These are phyloP conservation scores for Erodium moschatum DNA, from an alignment of 441 rosid species.

Conservation along the genomic window DNA sequence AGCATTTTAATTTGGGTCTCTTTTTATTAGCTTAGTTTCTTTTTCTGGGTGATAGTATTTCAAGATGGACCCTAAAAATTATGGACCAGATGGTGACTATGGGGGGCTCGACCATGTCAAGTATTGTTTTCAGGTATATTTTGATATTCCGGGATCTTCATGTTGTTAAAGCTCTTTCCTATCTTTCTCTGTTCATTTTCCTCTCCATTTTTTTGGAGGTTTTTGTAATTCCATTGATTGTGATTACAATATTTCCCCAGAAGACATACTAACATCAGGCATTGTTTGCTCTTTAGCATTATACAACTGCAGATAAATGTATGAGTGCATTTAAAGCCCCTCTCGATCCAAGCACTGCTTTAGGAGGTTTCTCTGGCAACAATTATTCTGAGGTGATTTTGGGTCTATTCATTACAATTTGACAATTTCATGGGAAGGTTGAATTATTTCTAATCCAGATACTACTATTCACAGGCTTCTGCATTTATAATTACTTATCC, in stretches of 20 bases:
- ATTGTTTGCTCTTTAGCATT: conserved; percentile 54
- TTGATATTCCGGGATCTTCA: conserved; percentile 6
- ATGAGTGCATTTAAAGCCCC: conserved; percentile 96
- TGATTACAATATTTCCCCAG: neutral
- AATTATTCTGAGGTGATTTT: conserved; percentile 71
- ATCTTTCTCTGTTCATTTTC: neutral
- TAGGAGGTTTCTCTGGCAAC: conserved; percentile 90
- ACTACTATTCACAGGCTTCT: conserved; percentile 64
- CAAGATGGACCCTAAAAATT: conserved; percentile 75
- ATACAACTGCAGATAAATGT: conserved; percentile 79
- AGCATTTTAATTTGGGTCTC: neutral
- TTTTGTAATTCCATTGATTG: neutral
- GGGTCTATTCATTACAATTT: conserved; percentile 18
- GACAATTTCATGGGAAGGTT: conserved; percentile 13
- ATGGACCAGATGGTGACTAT: conserved; percentile 32
- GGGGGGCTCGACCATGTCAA: conserved; percentile 80
- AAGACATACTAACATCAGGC: conserved; percentile 18
- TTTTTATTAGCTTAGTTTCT: conserved; percentile 14
- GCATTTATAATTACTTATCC: conserved; percentile 92
- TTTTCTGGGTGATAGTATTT: conserved; percentile 51
- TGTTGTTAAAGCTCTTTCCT: neutral
- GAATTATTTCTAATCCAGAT: conserved; percentile 9
- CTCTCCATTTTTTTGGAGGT: neutral
- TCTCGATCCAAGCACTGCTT: conserved; percentile 86
- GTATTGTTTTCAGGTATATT: conserved; percentile 81